Evolutionary conservation across 352 stramenopile species (phyloP), one percentile per base, ranked within the genome.

Genomic region (Phytophthora nicotianae): DNA sequence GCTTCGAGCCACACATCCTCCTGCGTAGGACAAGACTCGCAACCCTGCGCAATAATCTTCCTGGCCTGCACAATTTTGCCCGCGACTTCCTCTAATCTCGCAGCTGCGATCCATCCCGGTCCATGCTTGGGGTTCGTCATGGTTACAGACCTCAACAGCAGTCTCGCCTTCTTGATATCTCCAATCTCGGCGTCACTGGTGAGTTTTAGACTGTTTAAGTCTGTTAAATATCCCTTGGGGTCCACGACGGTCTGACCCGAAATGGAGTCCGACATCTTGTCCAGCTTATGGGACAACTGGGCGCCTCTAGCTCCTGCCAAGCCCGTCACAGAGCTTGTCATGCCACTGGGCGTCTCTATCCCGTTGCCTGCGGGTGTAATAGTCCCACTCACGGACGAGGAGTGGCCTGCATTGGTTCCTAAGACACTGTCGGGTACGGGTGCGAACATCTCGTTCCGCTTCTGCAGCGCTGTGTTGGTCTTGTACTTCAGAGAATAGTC

Each of bases 1-100:
- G 97, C 97, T 77, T 99, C 98, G 13, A 99, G 79, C 98, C 97
- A 99, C 13, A 99, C 96, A 74, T 99, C 97, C 68, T 99, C 97
- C 51, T 90, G 95, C 0, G 93, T 96, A 1, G 97, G 91, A 75
- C 97, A 99, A 16, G 82, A 91, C 70, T 99, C 92, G 58, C 97
- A 99, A 20, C 96, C 98, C 53, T 99, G 86, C 17, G 97, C 91
- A 61, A 99, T 99, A 33, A 99, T 88, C 73, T 98, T 99, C 7
- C 97, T 86, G 11, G 98, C 98, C 61, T 98, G 91, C 57, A 96
- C 84, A 43, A 97, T 91, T 69, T 99, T 98, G 4, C 95, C 95
- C 0, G 97, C 96, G 13, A 97, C 93, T 75, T 99, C 97, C 66
- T 99, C 97, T 11, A 99, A 83, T 16, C 97, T 83, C n/a, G 97